Percentiles rank a stretch among this genome's conserved stretches.
phyloP scores from a whole-genome alignment of 1,284 basidiomycete species.

The Inonotus obliquus region DNA sequence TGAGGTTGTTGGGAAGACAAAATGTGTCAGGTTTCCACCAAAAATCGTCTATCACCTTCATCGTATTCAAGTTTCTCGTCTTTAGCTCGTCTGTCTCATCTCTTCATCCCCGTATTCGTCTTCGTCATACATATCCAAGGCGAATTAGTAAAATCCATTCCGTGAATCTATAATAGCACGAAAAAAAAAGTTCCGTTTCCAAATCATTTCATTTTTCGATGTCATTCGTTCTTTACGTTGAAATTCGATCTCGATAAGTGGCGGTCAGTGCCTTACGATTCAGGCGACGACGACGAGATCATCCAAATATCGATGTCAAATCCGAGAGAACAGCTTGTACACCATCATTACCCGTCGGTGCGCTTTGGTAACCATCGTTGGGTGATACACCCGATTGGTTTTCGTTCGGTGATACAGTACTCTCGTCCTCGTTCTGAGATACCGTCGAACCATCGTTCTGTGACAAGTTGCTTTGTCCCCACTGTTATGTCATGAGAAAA shows the following conservation, averaged over 20 bases:
- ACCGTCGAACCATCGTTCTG: conserved; percentile 31
- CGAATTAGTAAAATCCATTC: too few species aligned
- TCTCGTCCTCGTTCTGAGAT: conserved; percentile 31
- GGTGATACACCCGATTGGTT: conserved; percentile 45
- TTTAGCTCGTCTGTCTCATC: too few species aligned
- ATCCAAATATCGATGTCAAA: conserved; percentile 13
- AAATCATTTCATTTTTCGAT: not conserved
- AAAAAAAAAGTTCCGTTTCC: too few species aligned
- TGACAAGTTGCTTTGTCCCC: conserved; percentile 47
- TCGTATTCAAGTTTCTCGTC: too few species aligned
- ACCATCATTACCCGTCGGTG: conserved; percentile 22
- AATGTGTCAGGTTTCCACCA: too few species aligned
- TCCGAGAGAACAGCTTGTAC: conserved; percentile 6
- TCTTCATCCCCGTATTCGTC: too few species aligned
- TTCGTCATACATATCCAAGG: too few species aligned
- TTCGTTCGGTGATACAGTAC: conserved; percentile 28
- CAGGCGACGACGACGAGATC: not conserved
- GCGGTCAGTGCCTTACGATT: too few species aligned
- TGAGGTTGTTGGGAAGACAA: too few species aligned
- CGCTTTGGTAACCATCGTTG: conserved; percentile 57
- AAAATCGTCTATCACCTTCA: too few species aligned
- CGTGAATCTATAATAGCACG: too few species aligned
- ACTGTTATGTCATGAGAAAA: conserved; percentile 31
- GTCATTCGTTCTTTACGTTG: not conserved
- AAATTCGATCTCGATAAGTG: too few species aligned